Evolutionary conservation across 306 rosid genomes (phyloP).

Genomic region (Astragalus glycyphyllos): DNA sequence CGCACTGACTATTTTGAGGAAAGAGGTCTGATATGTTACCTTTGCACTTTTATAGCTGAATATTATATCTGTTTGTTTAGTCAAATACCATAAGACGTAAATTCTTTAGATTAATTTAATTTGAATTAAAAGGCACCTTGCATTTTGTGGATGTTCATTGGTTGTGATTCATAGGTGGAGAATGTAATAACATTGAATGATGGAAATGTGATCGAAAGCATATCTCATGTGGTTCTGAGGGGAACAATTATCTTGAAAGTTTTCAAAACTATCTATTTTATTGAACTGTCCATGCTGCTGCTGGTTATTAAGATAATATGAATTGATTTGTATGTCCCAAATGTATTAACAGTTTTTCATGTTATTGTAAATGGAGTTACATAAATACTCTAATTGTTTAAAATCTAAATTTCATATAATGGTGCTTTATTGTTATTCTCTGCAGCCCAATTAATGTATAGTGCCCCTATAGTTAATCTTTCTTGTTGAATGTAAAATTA

Average conservation of each 20-base stretch:
- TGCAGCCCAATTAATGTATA: background rate
- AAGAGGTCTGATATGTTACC: slow-evolving; percentile 71
- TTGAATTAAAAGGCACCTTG: slow-evolving; percentile 1
- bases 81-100: background rate
- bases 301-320: slow-evolving; percentile 25
- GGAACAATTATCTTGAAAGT: slow-evolving; percentile 15
- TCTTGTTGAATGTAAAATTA: slow-evolving; percentile 26
- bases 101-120: slow-evolving; percentile 12
- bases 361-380: slow-evolving; percentile 4
- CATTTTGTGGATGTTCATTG: slow-evolving; percentile 28
- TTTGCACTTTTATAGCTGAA: slow-evolving; percentile 17
- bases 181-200: slow-evolving; percentile 33
- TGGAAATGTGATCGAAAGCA: slow-evolving; percentile 5
- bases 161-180: slow-evolving; percentile 12
- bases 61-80: slow-evolving; percentile 8
- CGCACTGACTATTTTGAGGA: slow-evolving; percentile 78
- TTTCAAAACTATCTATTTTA: slow-evolving; percentile 1
- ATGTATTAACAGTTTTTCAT: slow-evolving; percentile 15
- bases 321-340: background rate
- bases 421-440: slow-evolving; percentile 3
- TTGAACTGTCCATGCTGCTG: slow-evolving; percentile 13
- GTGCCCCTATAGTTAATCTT: slow-evolving; percentile 7
- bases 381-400: background rate
- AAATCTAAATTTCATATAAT: slow-evolving; percentile 1
- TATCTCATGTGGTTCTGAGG: slow-evolving; percentile 2